Percentiles rank a stretch among this genome's conserved stretches.
These are phyloP conservation scores for Lasiosphaeria ovina DNA, from an alignment of 495 filamentous ascomycete species.

Conservation along the genomic window DNA sequence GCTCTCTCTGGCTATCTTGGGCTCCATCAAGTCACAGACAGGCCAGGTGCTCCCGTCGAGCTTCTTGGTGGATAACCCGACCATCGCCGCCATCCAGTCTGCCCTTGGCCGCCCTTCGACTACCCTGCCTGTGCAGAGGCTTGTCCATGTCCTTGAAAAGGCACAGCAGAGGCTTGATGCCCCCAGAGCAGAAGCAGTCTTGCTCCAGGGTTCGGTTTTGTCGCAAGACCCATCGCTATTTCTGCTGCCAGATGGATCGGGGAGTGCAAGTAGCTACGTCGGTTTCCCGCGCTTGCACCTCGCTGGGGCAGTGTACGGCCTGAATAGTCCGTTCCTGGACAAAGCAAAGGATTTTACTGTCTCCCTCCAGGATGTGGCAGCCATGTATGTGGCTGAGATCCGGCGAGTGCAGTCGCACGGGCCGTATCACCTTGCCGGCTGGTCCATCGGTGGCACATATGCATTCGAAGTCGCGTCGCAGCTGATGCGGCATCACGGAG, in stretches of 20 bases:
- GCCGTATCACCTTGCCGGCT: slow-evolving; percentile 62
- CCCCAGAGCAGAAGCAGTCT: slow-evolving; percentile 49
- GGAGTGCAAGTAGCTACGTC: slow-evolving; percentile 54
- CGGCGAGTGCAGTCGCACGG: slow-evolving; percentile 51
- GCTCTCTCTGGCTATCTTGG: slow-evolving; percentile 39
- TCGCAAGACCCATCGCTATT: slow-evolving; percentile 49
- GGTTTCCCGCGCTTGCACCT: slow-evolving; percentile 34
- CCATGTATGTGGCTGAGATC: slow-evolving; percentile 49
- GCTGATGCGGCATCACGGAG: slow-evolving; percentile 53
- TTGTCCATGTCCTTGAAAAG: slow-evolving; percentile 12
- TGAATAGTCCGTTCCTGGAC: slow-evolving; percentile 54
- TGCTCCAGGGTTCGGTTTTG: slow-evolving; percentile 53
- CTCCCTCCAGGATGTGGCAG: slow-evolving; percentile 33
- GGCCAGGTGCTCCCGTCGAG: slow-evolving; percentile 29
- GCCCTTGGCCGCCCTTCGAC: slow-evolving; percentile 18
- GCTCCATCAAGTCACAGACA: slow-evolving; percentile 44
- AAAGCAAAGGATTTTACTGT: slow-evolving; percentile 38
- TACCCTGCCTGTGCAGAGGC: slow-evolving; percentile 28
- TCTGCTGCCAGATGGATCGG: slow-evolving; percentile 66
- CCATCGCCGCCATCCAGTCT: slow-evolving; percentile 21
- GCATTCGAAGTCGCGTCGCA: slow-evolving; percentile 67
- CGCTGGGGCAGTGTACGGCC: slow-evolving; percentile 43
- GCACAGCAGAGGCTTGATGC: slow-evolving; percentile 30
- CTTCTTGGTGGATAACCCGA: slow-evolving; percentile 30
- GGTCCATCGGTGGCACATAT: slow-evolving; percentile 75